phyloP scores from a whole-genome alignment of 225 moss, liverwort and hornwort genomes.

The Rhytidiadelphus loreus region DNA sequence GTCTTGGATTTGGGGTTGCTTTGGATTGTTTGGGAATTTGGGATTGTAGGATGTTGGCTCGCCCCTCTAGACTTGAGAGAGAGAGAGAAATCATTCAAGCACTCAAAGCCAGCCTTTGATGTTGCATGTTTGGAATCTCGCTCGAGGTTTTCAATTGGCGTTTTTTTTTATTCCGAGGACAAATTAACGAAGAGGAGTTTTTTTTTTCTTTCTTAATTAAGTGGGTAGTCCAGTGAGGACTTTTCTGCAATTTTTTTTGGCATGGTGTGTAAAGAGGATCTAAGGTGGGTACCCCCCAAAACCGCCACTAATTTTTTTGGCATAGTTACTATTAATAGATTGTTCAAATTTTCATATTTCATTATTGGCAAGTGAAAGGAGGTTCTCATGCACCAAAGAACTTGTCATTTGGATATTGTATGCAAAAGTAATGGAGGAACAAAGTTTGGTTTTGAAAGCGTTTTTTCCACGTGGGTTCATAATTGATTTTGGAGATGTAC shows the following conservation, averaged over 20 bases:
- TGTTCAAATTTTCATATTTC: too few species aligned
- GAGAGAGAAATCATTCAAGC: not conserved
- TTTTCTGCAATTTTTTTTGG: not conserved
- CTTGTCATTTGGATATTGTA: too few species aligned
- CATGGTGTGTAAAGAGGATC: not conserved
- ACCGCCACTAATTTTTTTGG: too few species aligned
- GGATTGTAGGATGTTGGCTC: not conserved
- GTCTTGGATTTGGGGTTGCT: not conserved
- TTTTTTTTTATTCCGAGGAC: too few species aligned
- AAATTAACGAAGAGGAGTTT: not conserved
- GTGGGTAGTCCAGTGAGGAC: not conserved
- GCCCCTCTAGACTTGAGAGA: not conserved
- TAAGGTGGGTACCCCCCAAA: too few species aligned
- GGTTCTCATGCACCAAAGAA: too few species aligned
- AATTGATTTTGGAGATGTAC: too few species aligned
- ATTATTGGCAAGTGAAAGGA: too few species aligned
- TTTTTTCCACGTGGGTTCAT: too few species aligned
- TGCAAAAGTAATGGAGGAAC: too few species aligned
- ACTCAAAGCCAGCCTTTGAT: not conserved
- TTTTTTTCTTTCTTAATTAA: not conserved
- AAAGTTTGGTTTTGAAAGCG: too few species aligned
- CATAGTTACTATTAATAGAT: too few species aligned
- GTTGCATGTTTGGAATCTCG: not conserved
- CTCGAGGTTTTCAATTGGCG: fast-evolving
- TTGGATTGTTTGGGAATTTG: not conserved